These are phyloP conservation scores for Diaporthe citrichinensis DNA, from an alignment of 2,329 filamentous ascomycete genomes.

Conservation along the genomic window DNA sequence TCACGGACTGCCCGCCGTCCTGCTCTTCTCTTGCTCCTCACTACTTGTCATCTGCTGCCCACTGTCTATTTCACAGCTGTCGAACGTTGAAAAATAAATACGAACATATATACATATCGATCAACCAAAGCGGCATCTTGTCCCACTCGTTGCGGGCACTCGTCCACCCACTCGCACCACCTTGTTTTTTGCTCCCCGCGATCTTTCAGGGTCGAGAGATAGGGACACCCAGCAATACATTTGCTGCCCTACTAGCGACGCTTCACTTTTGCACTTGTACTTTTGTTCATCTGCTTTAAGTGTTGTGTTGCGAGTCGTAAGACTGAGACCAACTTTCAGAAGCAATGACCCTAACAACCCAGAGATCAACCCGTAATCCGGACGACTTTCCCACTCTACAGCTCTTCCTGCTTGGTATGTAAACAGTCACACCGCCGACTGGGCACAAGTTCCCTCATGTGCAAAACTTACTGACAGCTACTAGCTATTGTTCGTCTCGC, in stretches of 20 bases:
- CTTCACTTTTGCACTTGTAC: slow-evolving; percentile 42
- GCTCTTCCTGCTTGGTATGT: slow-evolving; percentile 84
- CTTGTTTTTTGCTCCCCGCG: not conserved
- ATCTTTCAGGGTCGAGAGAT: slow-evolving; percentile 12
- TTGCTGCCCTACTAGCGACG: slow-evolving; percentile 26
- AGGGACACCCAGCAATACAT: not conserved
- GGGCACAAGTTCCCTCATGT: not conserved
- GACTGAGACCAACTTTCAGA: slow-evolving; percentile 55
- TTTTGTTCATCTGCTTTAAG: slow-evolving; percentile 45
- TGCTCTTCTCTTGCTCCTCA: not conserved
- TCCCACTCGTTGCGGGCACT: not conserved
- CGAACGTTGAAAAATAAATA: not conserved
- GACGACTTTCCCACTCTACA: slow-evolving; percentile 86
- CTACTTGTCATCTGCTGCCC: not conserved
- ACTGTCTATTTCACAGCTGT: not conserved
- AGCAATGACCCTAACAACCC: slow-evolving; percentile 67
- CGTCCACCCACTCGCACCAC: not conserved
- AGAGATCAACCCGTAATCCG: slow-evolving; percentile 69
- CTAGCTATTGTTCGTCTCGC: slow-evolving; percentile 91
- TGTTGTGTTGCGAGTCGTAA: slow-evolving; percentile 62
- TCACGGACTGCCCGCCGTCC: not conserved
- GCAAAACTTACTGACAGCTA: not conserved
- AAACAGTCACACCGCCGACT: slow-evolving; percentile 48
- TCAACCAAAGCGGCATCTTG: not conserved
- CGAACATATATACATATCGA: not conserved